Percentiles rank a stretch among this genome's conserved stretches.
These are phyloP conservation scores for Ophiognomonia clavigignenti-juglandacearum DNA, from an alignment of 2,329 filamentous ascomycete species.

Conservation along the genomic window DNA sequence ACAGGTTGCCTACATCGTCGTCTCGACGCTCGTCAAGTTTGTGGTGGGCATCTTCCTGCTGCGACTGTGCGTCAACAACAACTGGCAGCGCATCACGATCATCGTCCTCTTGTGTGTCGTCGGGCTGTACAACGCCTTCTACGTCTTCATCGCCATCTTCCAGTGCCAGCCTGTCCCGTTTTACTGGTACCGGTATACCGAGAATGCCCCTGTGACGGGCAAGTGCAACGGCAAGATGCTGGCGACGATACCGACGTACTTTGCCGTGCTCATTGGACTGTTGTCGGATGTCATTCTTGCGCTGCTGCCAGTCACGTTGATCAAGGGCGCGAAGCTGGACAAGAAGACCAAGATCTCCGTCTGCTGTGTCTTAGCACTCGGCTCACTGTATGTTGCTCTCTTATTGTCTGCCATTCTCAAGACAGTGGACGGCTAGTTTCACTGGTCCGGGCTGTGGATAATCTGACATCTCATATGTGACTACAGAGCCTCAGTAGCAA, in stretches of 20 bases:
- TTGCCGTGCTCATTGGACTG: slow-evolving; percentile 28
- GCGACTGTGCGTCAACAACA: slow-evolving; percentile 28
- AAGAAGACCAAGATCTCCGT: slow-evolving; percentile 27
- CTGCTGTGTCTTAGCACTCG: slow-evolving; percentile 25
- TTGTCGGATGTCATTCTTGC: slow-evolving; percentile 31
- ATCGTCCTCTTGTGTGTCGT: slow-evolving; percentile 26
- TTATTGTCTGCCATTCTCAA: not conserved
- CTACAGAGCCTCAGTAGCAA: slow-evolving; percentile 35
- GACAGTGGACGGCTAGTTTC: not conserved
- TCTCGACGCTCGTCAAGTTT: slow-evolving; percentile 33
- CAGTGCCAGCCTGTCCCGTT: slow-evolving; percentile 33
- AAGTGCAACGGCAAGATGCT: slow-evolving; percentile 27
- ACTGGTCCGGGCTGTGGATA: not conserved
- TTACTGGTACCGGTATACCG: slow-evolving; percentile 32
- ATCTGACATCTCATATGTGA: slow-evolving; percentile 3
- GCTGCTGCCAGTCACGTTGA: slow-evolving; percentile 30
- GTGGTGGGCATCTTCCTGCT: slow-evolving; percentile 34
- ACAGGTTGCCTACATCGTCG: slow-evolving; percentile 33
- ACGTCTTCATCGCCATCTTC: slow-evolving; percentile 31
- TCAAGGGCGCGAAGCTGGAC: slow-evolving; percentile 31
- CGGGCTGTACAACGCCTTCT: slow-evolving; percentile 29
- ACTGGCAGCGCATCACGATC: slow-evolving; percentile 30
- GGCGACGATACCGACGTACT: slow-evolving; percentile 29
- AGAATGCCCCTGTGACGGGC: slow-evolving; percentile 21
- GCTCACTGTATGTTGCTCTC: slow-evolving; percentile 30